These are phyloP conservation scores for Cunninghamia lanceolata DNA, from an alignment of 75 land plant species.

Conservation along the genomic window DNA sequence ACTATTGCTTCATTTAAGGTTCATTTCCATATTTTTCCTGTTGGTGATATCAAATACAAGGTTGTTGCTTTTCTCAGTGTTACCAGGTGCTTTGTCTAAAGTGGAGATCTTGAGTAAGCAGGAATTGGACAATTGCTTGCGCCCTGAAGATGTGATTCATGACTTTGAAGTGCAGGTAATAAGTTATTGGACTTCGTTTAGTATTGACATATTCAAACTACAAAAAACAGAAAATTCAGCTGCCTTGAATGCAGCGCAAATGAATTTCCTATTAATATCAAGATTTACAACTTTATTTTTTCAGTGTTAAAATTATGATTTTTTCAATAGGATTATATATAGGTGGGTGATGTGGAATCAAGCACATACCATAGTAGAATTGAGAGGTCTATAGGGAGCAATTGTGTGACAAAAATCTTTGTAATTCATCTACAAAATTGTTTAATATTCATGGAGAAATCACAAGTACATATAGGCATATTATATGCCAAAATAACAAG, in stretches of 20 bases:
- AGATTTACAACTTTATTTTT: neutral
- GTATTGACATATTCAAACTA: no score
- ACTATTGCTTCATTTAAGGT: neutral
- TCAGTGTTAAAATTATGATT: neutral
- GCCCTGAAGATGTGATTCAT: constrained; percentile 49
- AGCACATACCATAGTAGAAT: no score
- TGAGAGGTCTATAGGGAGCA: no score
- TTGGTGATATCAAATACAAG: neutral
- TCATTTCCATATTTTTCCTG: neutral
- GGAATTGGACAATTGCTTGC: constrained; percentile 21
- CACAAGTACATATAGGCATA: no score
- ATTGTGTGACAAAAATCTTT: no score
- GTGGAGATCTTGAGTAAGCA: constrained; percentile 15
- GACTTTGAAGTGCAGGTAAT: constrained; percentile 54
- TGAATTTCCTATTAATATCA: neutral
- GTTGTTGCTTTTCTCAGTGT: constrained; percentile 27
- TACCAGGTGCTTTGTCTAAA: constrained; percentile 34
- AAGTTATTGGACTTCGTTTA: neutral
- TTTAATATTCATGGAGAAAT: no score
- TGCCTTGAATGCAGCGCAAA: neutral
- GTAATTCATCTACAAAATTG: no score
- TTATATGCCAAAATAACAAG: no score
- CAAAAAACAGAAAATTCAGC: neutral
- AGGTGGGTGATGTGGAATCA: no score
- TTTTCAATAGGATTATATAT: no score